These are phyloP conservation scores for Trichoderma reesei DNA, from an alignment of 495 filamentous ascomycete genomes.

Conservation along the genomic window DNA sequence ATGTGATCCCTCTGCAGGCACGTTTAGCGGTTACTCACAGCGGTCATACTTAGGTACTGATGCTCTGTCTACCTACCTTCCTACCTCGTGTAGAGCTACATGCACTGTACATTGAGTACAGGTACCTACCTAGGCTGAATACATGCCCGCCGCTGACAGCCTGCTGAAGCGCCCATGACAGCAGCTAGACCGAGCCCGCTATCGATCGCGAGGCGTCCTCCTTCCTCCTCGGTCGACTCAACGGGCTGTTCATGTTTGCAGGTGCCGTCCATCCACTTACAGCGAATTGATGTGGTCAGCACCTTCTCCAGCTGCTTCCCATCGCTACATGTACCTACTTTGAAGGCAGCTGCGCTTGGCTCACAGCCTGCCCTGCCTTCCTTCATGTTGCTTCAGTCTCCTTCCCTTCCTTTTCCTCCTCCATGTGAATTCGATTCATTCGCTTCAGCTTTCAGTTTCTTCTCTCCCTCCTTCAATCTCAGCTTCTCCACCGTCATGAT, in stretches of 20 bases:
- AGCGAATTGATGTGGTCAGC: too few relatives aligned
- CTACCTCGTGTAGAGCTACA: too few relatives aligned
- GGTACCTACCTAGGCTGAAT: background rate
- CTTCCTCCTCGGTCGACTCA: too few relatives aligned
- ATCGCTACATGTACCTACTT: too few relatives aligned
- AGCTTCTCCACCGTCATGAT: background rate
- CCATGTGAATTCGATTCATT: background rate
- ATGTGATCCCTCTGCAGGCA: too few relatives aligned
- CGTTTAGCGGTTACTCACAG: too few relatives aligned
- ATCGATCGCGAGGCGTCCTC: background rate
- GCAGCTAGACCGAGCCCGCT: background rate
- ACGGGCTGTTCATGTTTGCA: too few relatives aligned
- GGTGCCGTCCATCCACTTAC: too few relatives aligned
- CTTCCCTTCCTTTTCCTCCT: background rate
- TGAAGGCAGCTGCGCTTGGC: background rate
- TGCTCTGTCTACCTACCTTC: too few relatives aligned
- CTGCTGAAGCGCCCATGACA: background rate
- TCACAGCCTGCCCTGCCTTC: background rate
- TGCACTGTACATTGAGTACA: too few relatives aligned
- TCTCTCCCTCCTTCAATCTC: background rate
- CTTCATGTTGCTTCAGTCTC: background rate
- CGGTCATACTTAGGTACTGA: too few relatives aligned
- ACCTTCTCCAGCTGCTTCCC: too few relatives aligned
- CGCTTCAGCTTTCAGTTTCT: background rate
- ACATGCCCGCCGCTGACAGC: background rate